Evolutionary conservation across 2,329 filamentous ascomycete genomes (phyloP).

Genomic region (Westerdykella ornata): DNA sequence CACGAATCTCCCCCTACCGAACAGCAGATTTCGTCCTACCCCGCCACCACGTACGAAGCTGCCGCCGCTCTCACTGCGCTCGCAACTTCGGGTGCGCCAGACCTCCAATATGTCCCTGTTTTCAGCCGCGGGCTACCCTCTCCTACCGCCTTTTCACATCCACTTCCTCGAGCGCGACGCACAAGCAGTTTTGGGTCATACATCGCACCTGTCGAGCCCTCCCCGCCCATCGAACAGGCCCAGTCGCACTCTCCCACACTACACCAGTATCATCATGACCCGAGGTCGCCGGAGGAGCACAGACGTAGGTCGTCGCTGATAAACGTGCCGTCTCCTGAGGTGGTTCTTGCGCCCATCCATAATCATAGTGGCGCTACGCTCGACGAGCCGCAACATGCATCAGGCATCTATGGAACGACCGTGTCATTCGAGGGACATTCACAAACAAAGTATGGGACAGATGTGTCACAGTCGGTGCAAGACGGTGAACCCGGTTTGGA

Average conservation of each 20-base stretch:
- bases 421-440: slow-evolving; percentile 14
- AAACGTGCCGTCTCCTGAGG: slow-evolving; percentile 27
- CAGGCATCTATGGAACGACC: slow-evolving; percentile 4
- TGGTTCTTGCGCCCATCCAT: slow-evolving; percentile 40
- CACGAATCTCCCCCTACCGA: neutral
- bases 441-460: slow-evolving; percentile 13
- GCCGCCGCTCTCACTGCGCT: slow-evolving; percentile 37
- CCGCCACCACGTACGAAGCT: slow-evolving; percentile 32
- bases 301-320: slow-evolving; percentile 33
- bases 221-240: slow-evolving; percentile 30
- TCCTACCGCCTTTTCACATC: slow-evolving; percentile 23
- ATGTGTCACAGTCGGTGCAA: slow-evolving; percentile 22
- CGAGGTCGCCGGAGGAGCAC: slow-evolving; percentile 41
- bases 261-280: slow-evolving; percentile 44
- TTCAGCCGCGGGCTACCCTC: slow-evolving; percentile 26
- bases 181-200: slow-evolving; percentile 31
- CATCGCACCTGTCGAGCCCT: slow-evolving; percentile 36
- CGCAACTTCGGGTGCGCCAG: slow-evolving; percentile 24
- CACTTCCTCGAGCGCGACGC: slow-evolving; percentile 13
- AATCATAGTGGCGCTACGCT: too few species aligned
- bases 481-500: slow-evolving; percentile 10
- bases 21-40: slow-evolving; percentile 3
- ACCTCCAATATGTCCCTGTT: slow-evolving; percentile 24
- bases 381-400: neutral
- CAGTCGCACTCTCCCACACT: slow-evolving; percentile 41